Evolutionary conservation across 176 grass and related monocot genomes (phyloP).

Genomic region (Hordeum marinum): DNA sequence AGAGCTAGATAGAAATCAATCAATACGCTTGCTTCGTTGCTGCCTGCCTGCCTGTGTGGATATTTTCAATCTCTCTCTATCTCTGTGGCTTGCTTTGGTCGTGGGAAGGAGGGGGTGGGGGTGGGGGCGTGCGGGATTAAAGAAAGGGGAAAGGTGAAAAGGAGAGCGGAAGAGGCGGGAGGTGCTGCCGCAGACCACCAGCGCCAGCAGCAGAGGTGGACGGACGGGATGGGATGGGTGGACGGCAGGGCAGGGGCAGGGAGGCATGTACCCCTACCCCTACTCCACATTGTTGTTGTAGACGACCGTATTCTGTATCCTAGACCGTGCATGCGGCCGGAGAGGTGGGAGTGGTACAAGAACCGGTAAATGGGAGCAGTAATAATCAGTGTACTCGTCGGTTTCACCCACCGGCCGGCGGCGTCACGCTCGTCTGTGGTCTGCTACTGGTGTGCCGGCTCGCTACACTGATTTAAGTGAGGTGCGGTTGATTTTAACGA

Average conservation of each 20-base stretch:
- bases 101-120: background rate
- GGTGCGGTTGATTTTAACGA: too few relatives aligned
- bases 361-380: too few relatives aligned
- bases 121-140: background rate
- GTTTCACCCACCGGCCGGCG: too few relatives aligned
- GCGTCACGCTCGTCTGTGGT: too few relatives aligned
- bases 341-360: background rate
- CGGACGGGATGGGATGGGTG: background rate
- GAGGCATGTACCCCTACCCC: background rate
- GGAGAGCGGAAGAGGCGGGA: constrained; percentile 52
- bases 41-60: background rate
- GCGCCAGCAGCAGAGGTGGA: background rate
- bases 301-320: background rate
- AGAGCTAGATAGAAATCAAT: background rate
- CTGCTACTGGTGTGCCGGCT: too few relatives aligned
- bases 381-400: too few relatives aligned
- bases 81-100: background rate
- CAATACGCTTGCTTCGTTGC: background rate
- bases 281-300: background rate
- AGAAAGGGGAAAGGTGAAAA: constrained; percentile 16
- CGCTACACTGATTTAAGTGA: too few relatives aligned
- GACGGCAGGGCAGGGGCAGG: background rate
- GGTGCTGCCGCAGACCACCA: background rate
- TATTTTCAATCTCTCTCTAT: background rate
- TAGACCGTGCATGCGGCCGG: background rate